These are phyloP conservation scores for Panaeolus papilionaceus DNA, from an alignment of 768 basidiomycete species.

Conservation along the genomic window DNA sequence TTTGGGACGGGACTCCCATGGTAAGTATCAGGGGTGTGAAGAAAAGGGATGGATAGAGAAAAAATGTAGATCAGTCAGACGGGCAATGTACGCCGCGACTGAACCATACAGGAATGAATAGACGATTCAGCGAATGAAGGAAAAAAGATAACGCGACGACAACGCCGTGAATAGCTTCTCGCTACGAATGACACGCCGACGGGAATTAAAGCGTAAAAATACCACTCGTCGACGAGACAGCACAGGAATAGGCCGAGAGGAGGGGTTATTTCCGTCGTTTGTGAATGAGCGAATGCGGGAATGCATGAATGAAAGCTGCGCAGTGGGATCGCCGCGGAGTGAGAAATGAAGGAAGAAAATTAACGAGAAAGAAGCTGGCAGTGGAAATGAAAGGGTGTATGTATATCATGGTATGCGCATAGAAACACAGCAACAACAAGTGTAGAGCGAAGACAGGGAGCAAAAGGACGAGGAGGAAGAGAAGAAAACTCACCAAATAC, in stretches of 20 bases:
- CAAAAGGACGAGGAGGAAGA: not conserved
- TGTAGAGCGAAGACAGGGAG: not conserved
- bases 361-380: not conserved
- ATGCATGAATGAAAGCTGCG: not conserved
- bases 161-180: not conserved
- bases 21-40: no score
- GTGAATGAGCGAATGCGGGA: no score
- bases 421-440: not conserved
- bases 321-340: not conserved
- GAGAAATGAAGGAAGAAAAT: not conserved
- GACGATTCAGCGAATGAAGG: not conserved
- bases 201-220: not conserved
- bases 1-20: no score
- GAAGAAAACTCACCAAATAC: slow-evolving; percentile 53
- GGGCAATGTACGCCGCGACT: not conserved
- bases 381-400: not conserved
- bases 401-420: no score
- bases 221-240: not conserved
- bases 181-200: not conserved
- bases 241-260: no score
- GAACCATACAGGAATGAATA: not conserved
- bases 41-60: no score
- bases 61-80: no score
- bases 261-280: no score
- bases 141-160: not conserved